Conservation (phyloP, 179 eudicot species). For the Spinacia oleracea region DNA sequence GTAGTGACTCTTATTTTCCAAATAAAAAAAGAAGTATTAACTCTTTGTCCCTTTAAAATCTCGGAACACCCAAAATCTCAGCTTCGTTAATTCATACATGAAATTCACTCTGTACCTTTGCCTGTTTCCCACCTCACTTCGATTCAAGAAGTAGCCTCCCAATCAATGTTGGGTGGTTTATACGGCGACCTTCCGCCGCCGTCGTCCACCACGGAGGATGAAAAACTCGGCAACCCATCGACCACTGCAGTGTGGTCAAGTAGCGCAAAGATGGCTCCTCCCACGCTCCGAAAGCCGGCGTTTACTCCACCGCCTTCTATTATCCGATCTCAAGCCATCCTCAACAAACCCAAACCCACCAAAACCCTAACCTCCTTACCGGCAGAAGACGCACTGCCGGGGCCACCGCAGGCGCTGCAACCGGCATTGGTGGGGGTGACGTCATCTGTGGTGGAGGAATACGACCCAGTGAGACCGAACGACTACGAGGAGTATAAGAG, state of each 20-base stretch:
- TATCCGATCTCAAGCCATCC: constrained; percentile 43
- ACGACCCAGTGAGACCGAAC: constrained; percentile 82
- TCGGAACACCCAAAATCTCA: too few species aligned
- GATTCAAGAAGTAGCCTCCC: too few species aligned
- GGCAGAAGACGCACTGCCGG: constrained; percentile 15
- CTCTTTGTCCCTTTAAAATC: too few species aligned
- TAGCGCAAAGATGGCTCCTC: constrained; percentile 82
- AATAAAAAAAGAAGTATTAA: too few species aligned
- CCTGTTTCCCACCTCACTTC: too few species aligned
- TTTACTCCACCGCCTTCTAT: constrained; percentile 55
- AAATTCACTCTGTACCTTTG: too few species aligned
- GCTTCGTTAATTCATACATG: too few species aligned
- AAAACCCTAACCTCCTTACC: constrained; percentile 19
- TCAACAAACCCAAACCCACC: constrained; percentile 23
- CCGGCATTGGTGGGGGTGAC: constrained; percentile 72
- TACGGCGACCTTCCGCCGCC: constrained; percentile 98
- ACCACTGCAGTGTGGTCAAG: constrained; percentile 65
- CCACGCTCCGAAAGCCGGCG: constrained; percentile 81
- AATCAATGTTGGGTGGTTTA: constrained; percentile 75
- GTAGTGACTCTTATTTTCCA: too few species aligned
- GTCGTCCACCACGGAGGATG: constrained; percentile 61
- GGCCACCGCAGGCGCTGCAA: constrained; percentile 27
- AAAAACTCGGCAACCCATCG: constrained; percentile 38
- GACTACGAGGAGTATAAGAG: constrained; percentile 82
- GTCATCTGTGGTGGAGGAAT: constrained; percentile 70